phyloP scores from a whole-genome alignment of 2,329 filamentous ascomycete species.

The Fusarium temperatum region DNA sequence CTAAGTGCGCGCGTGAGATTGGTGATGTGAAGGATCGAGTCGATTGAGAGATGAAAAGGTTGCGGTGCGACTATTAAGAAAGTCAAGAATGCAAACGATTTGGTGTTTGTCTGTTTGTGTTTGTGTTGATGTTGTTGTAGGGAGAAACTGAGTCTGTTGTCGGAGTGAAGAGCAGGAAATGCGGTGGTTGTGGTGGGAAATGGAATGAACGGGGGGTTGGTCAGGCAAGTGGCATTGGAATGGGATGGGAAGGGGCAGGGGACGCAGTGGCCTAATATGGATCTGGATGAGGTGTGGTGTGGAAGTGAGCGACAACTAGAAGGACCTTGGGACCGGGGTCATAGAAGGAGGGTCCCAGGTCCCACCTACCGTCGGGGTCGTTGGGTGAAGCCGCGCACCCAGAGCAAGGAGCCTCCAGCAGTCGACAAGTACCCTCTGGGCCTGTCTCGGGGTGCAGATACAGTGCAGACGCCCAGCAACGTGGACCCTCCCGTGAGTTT shows the following conservation, averaged over 20 bases:
- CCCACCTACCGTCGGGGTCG: neutral
- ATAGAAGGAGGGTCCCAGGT: constrained; percentile 19
- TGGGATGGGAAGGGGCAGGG: constrained; percentile 37
- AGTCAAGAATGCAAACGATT: constrained; percentile 1
- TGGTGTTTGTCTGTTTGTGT: constrained; percentile 28
- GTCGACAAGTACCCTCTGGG: constrained; percentile 8
- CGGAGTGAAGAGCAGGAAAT: constrained; percentile 37
- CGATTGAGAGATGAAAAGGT: neutral
- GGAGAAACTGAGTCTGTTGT: constrained; percentile 31
- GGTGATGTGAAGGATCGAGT: neutral
- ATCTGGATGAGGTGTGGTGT: constrained; percentile 13
- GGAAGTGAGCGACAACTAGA: constrained; percentile 19
- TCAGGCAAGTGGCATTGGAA: constrained; percentile 36
- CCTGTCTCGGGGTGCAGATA: constrained; percentile 12
- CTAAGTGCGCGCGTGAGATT: constrained; percentile 4
- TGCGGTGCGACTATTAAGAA: constrained; percentile 3
- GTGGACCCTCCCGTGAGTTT: constrained; percentile 24
- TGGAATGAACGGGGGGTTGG: constrained; percentile 40
- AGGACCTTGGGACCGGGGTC: constrained; percentile 12
- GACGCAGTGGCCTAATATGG: constrained; percentile 40
- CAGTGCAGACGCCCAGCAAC: constrained; percentile 22
- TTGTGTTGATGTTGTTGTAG: constrained; percentile 35
- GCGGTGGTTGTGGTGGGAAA: constrained; percentile 37
- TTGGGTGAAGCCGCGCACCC: constrained; percentile 2
- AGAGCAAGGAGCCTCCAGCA: neutral